Evolutionary conservation across 495 filamentous ascomycete genomes (phyloP).

Genomic region (Hyaloscypha variabilis): DNA sequence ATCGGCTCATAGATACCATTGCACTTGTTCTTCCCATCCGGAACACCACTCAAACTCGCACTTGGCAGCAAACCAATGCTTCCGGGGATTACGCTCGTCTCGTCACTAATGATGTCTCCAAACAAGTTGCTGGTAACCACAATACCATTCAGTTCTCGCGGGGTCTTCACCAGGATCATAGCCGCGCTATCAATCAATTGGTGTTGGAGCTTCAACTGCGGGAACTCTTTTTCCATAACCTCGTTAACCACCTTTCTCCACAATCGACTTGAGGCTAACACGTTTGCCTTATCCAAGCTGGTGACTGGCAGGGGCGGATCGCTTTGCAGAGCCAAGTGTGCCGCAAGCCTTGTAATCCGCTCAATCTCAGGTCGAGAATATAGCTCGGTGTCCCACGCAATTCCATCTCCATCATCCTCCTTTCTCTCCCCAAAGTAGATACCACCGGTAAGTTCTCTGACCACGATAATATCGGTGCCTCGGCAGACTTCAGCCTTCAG

Average conservation of each 20-base stretch:
- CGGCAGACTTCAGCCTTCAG: slow-evolving; percentile 85
- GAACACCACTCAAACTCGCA: slow-evolving; percentile 84
- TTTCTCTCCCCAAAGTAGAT: slow-evolving; percentile 97
- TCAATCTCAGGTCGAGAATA: slow-evolving; percentile 89
- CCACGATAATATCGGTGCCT: slow-evolving; percentile 91
- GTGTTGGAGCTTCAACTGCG: slow-evolving; percentile 79
- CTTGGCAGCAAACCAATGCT: slow-evolving; percentile 88
- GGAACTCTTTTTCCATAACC: slow-evolving; percentile 84
- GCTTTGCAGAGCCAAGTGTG: slow-evolving; percentile 75
- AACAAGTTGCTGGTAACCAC: slow-evolving; percentile 94
- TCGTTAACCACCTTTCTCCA: slow-evolving; percentile 90
- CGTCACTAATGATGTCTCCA: slow-evolving; percentile 95
- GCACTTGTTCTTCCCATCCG: slow-evolving; percentile 72
- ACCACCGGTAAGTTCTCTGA: slow-evolving; percentile 92
- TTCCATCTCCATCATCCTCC: slow-evolving; percentile 80
- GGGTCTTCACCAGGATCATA: slow-evolving; percentile 98
- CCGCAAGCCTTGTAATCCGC: slow-evolving; percentile 84
- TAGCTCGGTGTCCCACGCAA: slow-evolving; percentile 85
- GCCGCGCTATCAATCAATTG: slow-evolving; percentile 95
- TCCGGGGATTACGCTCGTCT: slow-evolving; percentile 95
- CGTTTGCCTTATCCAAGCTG: slow-evolving; percentile 97
- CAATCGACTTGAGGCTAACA: slow-evolving; percentile 84
- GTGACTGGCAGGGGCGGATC: slow-evolving; percentile 82
- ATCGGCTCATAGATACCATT: slow-evolving; percentile 98
- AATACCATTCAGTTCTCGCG: slow-evolving; percentile 86